These are phyloP conservation scores for Trichoderma polysporum DNA, from an alignment of 2,329 filamentous ascomycete genomes.

Conservation along the genomic window DNA sequence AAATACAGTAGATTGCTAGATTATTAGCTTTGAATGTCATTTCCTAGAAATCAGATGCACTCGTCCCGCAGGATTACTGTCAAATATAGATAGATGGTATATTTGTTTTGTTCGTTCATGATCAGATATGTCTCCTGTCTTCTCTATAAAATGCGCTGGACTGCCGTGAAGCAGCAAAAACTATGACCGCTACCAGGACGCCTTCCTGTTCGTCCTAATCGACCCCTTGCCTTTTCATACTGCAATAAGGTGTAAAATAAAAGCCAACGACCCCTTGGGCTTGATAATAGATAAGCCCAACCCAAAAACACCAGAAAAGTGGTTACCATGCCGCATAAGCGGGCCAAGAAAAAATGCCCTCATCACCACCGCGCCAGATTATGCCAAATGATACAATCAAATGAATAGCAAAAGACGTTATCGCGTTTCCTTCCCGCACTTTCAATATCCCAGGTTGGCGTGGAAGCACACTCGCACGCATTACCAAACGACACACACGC, in stretches of 20 bases:
- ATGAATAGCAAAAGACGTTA: constrained; percentile 14
- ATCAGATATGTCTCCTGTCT: background rate
- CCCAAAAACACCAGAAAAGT: constrained; percentile 9
- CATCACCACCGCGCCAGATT: constrained; percentile 30
- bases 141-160: constrained; percentile 25
- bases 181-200: constrained; percentile 24
- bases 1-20: too few species aligned
- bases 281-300: background rate
- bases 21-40: too few species aligned
- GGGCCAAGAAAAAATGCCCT: constrained; percentile 2
- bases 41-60: background rate
- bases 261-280: background rate
- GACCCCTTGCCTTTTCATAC: background rate
- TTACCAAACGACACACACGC: constrained; percentile 4
- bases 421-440: constrained; percentile 4
- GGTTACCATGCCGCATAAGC: background rate
- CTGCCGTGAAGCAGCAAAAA: constrained; percentile 23
- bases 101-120: constrained; percentile 21
- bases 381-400: constrained; percentile 32
- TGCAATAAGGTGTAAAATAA: background rate
- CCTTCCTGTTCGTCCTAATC: background rate
- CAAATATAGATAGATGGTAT: background rate
- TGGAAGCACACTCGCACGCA: background rate
- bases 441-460: constrained; percentile 6
- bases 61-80: too few species aligned